A percentile compares a stretch with the other conserved stretches of the same genome.
Conservation (phyloP, 1,284 basidiomycete species). For the Neonothopanus nambi region DNA sequence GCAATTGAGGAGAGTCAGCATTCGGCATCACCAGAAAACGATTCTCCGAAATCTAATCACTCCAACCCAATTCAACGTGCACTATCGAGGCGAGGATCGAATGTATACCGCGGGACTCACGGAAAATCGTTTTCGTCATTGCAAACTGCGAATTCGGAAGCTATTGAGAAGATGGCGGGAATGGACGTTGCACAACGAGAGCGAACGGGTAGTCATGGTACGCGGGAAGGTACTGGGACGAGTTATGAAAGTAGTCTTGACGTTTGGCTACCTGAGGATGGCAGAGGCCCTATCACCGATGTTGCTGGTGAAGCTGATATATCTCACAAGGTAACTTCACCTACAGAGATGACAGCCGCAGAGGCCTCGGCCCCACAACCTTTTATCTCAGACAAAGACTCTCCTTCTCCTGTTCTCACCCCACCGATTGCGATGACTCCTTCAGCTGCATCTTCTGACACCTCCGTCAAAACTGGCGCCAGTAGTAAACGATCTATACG, state of each 20-base stretch:
- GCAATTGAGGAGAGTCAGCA: conserved; percentile 54
- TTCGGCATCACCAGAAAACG: conserved; percentile 33
- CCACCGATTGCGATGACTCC: conserved; percentile 17
- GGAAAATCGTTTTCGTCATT: conserved; percentile 55
- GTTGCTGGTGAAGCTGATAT: conserved; percentile 5
- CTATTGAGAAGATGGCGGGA: conserved; percentile 61
- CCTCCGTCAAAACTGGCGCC: conserved; percentile 14
- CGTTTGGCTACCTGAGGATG: conserved; percentile 15
- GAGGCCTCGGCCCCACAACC: conserved; percentile 21
- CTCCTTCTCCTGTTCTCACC: conserved; percentile 16
- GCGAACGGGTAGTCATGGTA: conserved; percentile 37
- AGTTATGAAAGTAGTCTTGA: conserved; percentile 12
- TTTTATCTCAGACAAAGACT: conserved; percentile 15
- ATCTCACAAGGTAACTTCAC: conserved; percentile 13
- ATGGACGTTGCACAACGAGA: conserved; percentile 70
- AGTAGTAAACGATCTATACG: conserved; percentile 13
- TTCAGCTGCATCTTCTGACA: conserved; percentile 13
- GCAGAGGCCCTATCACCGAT: conserved; percentile 3
- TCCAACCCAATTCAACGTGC: conserved; percentile 25
- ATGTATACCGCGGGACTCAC: conserved; percentile 34
- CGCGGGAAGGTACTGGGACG: conserved; percentile 31
- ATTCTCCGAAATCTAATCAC: conserved; percentile 21
- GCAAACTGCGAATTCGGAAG: conserved; percentile 65
- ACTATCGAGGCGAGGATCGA: conserved; percentile 23
- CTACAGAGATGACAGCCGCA: conserved; percentile 25